Base-by-base conservation (phyloP, 2,329 filamentous ascomycete genomes). In the Tolypocladium capitatum region DNA sequence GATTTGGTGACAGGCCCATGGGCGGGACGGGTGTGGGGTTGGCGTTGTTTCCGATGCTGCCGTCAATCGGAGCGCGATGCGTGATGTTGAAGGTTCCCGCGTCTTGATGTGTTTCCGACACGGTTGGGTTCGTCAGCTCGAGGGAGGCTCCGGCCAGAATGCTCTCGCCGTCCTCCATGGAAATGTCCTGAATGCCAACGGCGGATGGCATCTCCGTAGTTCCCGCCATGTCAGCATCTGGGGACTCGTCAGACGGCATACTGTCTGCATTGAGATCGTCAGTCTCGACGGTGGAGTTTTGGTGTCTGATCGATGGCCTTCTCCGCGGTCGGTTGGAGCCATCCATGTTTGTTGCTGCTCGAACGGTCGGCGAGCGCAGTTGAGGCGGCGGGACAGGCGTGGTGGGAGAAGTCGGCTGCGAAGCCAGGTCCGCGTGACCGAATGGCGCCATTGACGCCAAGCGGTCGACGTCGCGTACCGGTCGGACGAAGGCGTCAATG, bases 41-140 rank as follows among this genome's bases (percentile, higher is more conserved):
- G 32, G 78, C 76, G 49, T 80, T 80, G 60, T 86, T 89, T 56
- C 83, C 80, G 49, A 91, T 83, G 64, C 87, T 95, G 45, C 87
- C 88, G 60, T 95, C 89, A 33, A 92, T 80, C 1, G 84, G 80
- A 43, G 83, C 83, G 46, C 86, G 83, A 64, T 96, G 91, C 7
- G 86, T 89, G 58, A 96, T 94, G 67, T 95, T 94, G 67, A 97
- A 96, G 0, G 89, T 88, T 48, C 91, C 89, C 13, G 86, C 79
- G 56, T 94, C 87, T 56, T 89, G 85, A 43, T 67, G 65, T n/a
- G 82, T 79, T 58, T 92, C 88, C 0, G 89, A 90, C 3, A 85
- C 84, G 32, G 84, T 84, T 2, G 84, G 84, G 8, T 87, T 84
- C 3, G 83, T 80, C 51, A 95, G 68, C 30, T 85, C 83, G 32